These are phyloP conservation scores for Stellera chamaejasme DNA, from an alignment of 345 rosid genomes.

Conservation along the genomic window DNA sequence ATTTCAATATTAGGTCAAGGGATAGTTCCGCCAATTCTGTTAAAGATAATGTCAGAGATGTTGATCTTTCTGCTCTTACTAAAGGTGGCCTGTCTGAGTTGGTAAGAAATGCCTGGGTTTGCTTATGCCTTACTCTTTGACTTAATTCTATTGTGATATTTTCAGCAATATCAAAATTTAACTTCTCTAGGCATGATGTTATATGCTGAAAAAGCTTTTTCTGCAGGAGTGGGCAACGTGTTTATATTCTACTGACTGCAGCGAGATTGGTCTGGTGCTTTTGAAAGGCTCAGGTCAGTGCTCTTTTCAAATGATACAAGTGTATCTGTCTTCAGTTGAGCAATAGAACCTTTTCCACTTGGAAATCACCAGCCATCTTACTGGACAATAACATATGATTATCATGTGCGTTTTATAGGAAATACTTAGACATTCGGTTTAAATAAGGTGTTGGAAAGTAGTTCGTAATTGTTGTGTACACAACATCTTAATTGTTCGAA, in stretches of 20 bases:
- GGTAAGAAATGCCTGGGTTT: constrained; percentile 37
- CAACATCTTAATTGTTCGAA: background rate
- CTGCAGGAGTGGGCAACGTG: constrained; percentile 71
- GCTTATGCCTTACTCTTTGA: background rate
- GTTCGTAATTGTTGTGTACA: background rate
- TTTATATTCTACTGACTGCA: constrained; percentile 76
- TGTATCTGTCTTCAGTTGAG: background rate
- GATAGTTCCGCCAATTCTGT: constrained; percentile 37
- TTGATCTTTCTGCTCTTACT: constrained; percentile 33
- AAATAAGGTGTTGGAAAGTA: background rate
- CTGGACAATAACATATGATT: background rate
- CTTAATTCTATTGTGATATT: no score
- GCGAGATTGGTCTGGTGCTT: constrained; percentile 77
- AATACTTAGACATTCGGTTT: no score
- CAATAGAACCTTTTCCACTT: constrained; percentile 2
- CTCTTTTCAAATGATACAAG: background rate
- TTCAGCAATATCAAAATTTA: no score
- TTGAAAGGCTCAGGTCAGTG: constrained; percentile 56
- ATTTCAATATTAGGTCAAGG: constrained; percentile 40
- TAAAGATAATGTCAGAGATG: constrained; percentile 37
- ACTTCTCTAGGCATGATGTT: background rate
- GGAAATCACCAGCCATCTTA: constrained; percentile 2
- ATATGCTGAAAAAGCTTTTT: constrained; percentile 15
- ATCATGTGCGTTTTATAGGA: background rate
- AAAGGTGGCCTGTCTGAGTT: constrained; percentile 52